Base-by-base conservation (phyloP, 371 early-diverging fungal species). In the Rhizopus sp. region DNA sequence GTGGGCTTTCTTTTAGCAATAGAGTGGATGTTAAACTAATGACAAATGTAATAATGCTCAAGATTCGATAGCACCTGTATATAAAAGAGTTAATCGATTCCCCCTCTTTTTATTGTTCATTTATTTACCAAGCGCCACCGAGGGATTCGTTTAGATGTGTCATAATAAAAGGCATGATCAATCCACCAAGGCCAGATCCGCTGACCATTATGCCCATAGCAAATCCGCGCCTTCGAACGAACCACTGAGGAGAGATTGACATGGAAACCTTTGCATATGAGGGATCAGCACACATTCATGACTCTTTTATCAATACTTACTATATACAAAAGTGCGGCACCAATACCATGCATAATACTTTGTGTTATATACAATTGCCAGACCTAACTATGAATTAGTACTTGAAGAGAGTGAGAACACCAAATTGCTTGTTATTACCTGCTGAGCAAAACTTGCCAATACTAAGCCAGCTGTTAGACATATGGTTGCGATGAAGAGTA, bases 181-280 rank as follows among this genome's bases (percentile, higher is more conserved):
- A 74, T 0, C 93, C 93, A 30, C 93, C 94, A 32, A 92, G 62
- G 5, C 94, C 94, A 7, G 85, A 81, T 4, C 94, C 94, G 57
- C 89, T 77, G 33, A 86, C 82, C 38, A 88, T 85, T 2, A 93
- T 64, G 5, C 93, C 94, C 5, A 87, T 78, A 6, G 90, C 92
- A 44, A 93, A 57, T 0, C 89, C 89, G n/a, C 91, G 80, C 33
- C 76, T 64, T 31, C 77, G 78, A 16, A 57, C 57, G 66, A 93
- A 93, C 91, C 90, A 93, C 63, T 91, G 93, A 0, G 89, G 68
- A 0, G 90, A 79, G 3, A 90, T 68, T 9, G 77, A 60, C 64
- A 87, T 75, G n/a, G 64, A 64, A 17, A 64, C 64, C 63, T 63
- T 34, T 13, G 17, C 33, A 45, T 23, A 23, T 2, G 2, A 23